Evolutionary conservation across 768 basidiomycete species (phyloP), one percentile per base, ranked within the genome.

Genomic region (Mycena chlorophos): DNA sequence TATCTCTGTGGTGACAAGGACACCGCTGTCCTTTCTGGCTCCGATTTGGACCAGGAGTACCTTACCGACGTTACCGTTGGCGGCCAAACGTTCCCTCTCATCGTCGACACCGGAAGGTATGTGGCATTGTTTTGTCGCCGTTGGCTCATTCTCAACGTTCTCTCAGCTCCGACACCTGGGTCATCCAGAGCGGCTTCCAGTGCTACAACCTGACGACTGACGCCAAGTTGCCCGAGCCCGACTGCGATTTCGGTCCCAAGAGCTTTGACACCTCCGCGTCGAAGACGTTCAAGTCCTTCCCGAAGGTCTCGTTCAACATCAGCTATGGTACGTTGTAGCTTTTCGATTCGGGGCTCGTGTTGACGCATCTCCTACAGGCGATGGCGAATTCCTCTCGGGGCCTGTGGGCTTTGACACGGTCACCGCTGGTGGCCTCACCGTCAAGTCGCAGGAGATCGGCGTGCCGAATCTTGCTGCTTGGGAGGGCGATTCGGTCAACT

Each of bases 101-200:
- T 61, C 22, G 34, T 61, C 13, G 62, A 63, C 54, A 61, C 54
- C 4, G 62, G 62, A 8, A 61, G 59, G 63, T 61, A 48, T 17
- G 38, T 42, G 13, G n/a, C n/a, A 40, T 40, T 23, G 17, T 49
- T 25, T 30, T 26, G 19, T 14, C 22, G 27, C 22, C 42, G 8
- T 10, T 22, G 19, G 25, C 31, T 40, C 20, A 22, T 28, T 34
- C 40, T 3, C 5, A n/a, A n/a, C n/a, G n/a, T 30, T 29, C 28
- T 25, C 39, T 39, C 30, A 66, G 65, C 25, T 60, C 61, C 8
- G 63, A 66, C 30, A 62, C 63, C 5, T 66, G 62, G 59, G 52
- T 62, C 2, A 42, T 51, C 14, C 30, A 62, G 51, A 49, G 52
- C 29, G 65, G 65, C 26, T 66, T 62, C 50, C 23, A 42, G 13